Percentiles rank a stretch among this genome's conserved stretches.
Conservation (phyloP, 192 early-diverging fungal species). For the Spizellomyces punctatus region DNA sequence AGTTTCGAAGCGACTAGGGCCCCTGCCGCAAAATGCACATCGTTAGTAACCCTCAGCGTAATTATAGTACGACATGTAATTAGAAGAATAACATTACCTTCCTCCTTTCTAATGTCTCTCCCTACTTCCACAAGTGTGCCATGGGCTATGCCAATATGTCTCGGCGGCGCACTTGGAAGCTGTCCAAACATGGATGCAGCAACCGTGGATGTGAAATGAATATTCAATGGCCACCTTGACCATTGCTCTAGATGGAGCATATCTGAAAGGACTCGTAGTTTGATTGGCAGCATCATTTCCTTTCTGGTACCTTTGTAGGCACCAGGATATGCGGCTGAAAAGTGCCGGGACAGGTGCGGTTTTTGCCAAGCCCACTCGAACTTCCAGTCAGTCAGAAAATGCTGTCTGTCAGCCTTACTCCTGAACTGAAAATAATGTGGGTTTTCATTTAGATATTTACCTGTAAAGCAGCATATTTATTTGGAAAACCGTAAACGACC, state of each 20-base stretch:
- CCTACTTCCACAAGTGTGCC: constrained; percentile 16
- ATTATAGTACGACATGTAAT: too few species aligned
- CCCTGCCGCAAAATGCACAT: too few species aligned
- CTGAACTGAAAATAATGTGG: background rate
- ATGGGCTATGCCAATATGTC: constrained; percentile 11
- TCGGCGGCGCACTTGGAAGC: constrained; percentile 15
- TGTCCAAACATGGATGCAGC: constrained; percentile 14
- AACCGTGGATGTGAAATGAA: constrained; percentile 14
- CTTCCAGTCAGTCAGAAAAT: constrained; percentile 7
- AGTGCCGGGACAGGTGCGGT: constrained; percentile 50
- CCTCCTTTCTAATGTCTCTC: constrained; percentile 1
- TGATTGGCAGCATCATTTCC: constrained; percentile 28
- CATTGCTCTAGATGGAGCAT: constrained; percentile 41
- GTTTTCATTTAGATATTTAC: constrained; percentile 3
- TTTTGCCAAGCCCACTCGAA: constrained; percentile 60
- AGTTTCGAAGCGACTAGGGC: background rate
- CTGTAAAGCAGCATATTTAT: constrained; percentile 49
- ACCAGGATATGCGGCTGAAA: constrained; percentile 24
- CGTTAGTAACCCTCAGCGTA: too few species aligned
- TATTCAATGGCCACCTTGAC: constrained; percentile 26
- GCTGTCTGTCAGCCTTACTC: background rate
- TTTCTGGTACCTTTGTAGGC: constrained; percentile 23
- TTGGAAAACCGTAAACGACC: constrained; percentile 53
- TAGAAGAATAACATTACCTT: too few species aligned
- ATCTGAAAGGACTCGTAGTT: constrained; percentile 40